phyloP scores from a whole-genome alignment of 2,329 filamentous ascomycete genomes.

The Aspergillus pseudoterreus region DNA sequence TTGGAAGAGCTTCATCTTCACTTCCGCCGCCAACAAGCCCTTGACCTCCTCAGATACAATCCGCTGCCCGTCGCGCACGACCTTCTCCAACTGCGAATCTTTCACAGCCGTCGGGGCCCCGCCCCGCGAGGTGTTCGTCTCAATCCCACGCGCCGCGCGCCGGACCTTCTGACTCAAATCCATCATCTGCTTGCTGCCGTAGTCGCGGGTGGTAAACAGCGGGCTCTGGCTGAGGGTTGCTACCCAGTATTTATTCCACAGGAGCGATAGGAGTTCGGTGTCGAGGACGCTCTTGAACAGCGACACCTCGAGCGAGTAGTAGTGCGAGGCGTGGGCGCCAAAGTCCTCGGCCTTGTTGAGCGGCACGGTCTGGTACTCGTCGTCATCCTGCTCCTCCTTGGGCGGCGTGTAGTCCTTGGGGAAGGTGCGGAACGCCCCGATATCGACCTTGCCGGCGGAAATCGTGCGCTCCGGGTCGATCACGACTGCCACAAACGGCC shows the following conservation, averaged over 20 bases:
- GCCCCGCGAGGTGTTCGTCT: conserved; percentile 27
- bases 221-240: conserved; percentile 90
- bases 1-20: conserved; percentile 51
- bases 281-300: conserved; percentile 95
- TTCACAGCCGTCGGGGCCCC: conserved; percentile 29
- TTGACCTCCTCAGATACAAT: conserved; percentile 54
- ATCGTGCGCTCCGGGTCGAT: conserved; percentile 96
- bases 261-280: conserved; percentile 74
- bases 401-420: conserved; percentile 67
- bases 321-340: conserved; percentile 82
- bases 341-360: conserved; percentile 95
- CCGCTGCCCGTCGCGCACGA: conserved; percentile 55
- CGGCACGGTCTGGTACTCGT: conserved; percentile 61
- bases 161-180: conserved; percentile 81
- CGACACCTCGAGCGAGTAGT: conserved; percentile 87
- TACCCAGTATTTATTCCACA: conserved; percentile 98
- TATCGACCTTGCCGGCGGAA: conserved; percentile 91
- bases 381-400: conserved; percentile 43
- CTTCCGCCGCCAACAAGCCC: conserved; percentile 45
- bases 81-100: conserved; percentile 49
- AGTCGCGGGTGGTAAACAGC: conserved; percentile 87
- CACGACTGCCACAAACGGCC: conserved; percentile 92
- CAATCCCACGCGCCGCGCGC: conserved; percentile 53
- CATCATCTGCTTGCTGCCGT: conserved; percentile 84
- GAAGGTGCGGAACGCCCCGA: conserved; percentile 92